Conservation (phyloP, 805 yeast species). For the Sugiyamaella smithiae region DNA sequence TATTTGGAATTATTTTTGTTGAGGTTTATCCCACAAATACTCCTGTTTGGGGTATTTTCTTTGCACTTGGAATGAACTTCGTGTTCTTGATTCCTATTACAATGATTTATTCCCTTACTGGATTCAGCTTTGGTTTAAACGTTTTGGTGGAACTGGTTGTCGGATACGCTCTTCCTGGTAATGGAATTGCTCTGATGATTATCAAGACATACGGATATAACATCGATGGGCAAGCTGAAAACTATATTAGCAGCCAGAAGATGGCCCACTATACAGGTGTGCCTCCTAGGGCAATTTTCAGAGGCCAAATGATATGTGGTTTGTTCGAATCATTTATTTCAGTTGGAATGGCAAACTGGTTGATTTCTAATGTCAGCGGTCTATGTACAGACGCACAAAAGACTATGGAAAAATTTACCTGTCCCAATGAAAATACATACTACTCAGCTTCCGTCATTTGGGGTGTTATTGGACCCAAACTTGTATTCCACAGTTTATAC, state of each 20-base stretch:
- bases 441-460: constrained; percentile 52
- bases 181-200: constrained; percentile 52
- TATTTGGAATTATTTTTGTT: constrained; percentile 43
- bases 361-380: constrained; percentile 34
- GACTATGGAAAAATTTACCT: constrained; percentile 35
- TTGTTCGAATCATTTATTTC: constrained; percentile 36
- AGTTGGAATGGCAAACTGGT: constrained; percentile 35
- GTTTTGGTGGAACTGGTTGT: constrained; percentile 62
- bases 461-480: constrained; percentile 62
- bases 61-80: constrained; percentile 53
- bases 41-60: constrained; percentile 61
- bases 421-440: constrained; percentile 42
- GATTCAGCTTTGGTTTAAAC: constrained; percentile 54
- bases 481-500: constrained; percentile 47
- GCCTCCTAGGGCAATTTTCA: constrained; percentile 43
- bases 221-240: constrained; percentile 61
- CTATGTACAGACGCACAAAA: constrained; percentile 42
- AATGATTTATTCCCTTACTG: constrained; percentile 58
- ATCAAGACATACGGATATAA: constrained; percentile 42
- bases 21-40: constrained; percentile 46
- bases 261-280: constrained; percentile 44
- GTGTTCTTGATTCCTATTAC: constrained; percentile 62
- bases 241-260: constrained; percentile 54
- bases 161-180: constrained; percentile 65
- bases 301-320: constrained; percentile 42